Evolutionary conservation across 176 grass and related monocot species (phyloP).

Genomic region (Pharus latifolius): DNA sequence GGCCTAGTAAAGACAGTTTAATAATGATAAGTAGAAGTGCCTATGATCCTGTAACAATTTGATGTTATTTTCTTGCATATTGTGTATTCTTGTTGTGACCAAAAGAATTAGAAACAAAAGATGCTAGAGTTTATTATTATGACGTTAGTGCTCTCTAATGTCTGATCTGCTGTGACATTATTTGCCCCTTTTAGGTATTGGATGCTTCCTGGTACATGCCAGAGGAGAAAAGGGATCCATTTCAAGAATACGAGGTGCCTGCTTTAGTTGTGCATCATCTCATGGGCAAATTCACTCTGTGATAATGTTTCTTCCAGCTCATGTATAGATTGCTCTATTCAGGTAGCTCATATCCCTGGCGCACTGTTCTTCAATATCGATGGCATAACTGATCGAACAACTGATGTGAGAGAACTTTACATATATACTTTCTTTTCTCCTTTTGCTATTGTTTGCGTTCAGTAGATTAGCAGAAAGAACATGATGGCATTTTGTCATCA

Average conservation of each 20-base stretch:
- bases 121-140: too few relatives aligned
- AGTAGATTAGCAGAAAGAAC: neutral
- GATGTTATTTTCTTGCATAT: neutral
- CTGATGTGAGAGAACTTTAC: slow-evolving; percentile 49
- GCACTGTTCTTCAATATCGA: slow-evolving; percentile 83
- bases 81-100: neutral
- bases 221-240: slow-evolving; percentile 55
- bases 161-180: neutral
- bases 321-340: slow-evolving; percentile 26
- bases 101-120: neutral
- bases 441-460: neutral
- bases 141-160: too few relatives aligned
- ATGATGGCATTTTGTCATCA: neutral
- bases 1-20: neutral
- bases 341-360: slow-evolving; percentile 70
- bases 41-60: neutral
- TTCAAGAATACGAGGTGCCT: slow-evolving; percentile 78
- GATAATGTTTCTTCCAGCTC: slow-evolving; percentile 3
- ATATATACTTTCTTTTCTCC: neutral
- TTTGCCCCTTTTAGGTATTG: slow-evolving; percentile 42
- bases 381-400: slow-evolving; percentile 47
- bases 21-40: neutral
- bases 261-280: neutral
- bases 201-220: slow-evolving; percentile 99
- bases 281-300: neutral